phyloP scores from a whole-genome alignment of 306 rosid species.

The Vigna nakashimae region DNA sequence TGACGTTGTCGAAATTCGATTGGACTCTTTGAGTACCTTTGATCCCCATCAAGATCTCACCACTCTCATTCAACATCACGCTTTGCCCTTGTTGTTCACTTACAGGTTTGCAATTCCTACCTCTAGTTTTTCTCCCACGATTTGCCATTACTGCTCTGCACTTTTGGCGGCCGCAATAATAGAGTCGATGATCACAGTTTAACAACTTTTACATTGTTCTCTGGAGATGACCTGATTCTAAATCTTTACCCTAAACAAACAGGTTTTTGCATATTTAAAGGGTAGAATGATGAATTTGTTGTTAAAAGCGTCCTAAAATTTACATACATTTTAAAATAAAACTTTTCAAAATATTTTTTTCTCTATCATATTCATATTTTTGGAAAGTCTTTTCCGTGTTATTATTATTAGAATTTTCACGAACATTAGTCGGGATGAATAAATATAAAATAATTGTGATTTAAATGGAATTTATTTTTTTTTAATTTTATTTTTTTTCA shows the following conservation, averaged over 20 bases:
- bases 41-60: conserved; percentile 34
- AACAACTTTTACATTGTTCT: background rate
- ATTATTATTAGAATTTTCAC: too few relatives aligned
- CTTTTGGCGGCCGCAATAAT: background rate
- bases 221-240: background rate
- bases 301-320: too few relatives aligned
- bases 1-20: conserved; percentile 43
- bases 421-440: too few relatives aligned
- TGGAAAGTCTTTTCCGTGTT: too few relatives aligned
- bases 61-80: background rate
- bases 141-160: background rate
- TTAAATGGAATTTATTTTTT: too few relatives aligned
- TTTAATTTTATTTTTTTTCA: too few relatives aligned
- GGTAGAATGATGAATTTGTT: too few relatives aligned
- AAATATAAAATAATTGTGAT: too few relatives aligned
- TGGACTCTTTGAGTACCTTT: conserved; percentile 32
- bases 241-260: background rate
- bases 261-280: too few relatives aligned
- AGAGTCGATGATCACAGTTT: background rate
- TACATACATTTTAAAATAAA: too few relatives aligned
- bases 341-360: too few relatives aligned
- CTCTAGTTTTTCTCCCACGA: background rate
- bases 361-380: too few relatives aligned
- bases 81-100: conserved; percentile 41
- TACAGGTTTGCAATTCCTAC: conserved; percentile 33